Evolutionary conservation across 768 basidiomycete species (phyloP), one percentile per base, ranked within the genome.

Genomic region (Russula foetens): DNA sequence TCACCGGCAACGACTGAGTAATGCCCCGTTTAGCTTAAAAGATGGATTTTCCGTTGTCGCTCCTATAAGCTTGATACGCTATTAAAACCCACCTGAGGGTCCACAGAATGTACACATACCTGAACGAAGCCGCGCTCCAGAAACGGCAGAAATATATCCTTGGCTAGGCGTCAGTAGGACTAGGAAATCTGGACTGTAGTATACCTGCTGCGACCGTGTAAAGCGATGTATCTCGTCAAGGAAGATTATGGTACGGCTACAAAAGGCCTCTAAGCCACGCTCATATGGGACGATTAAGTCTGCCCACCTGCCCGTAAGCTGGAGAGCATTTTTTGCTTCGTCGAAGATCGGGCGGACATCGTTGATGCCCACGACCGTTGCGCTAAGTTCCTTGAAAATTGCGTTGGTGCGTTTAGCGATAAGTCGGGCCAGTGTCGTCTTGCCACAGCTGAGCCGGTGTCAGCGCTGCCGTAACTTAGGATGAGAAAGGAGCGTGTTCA

Each of bases 1-100:
- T 67, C 64, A 86, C 88, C 88, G 81, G 71, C 89, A 91, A 46
- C 90, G 84, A 69, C 87, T 88, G 35, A 92, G 73, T 31, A 92
- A 75, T 12, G 89, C 88, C 31, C 83, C 79, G 19, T 84, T 88
- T 38, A 91, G 72, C 65, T 88, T 90, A 75, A 92, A 94, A 0
- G 88, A 90, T 1, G 91, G 91, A 63, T 94, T 94, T 71, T 94
- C 91, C 1, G 91, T 93, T 5, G 91, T 94, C 1, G 90, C 90
- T 29, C 89, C 90, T 66, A 92, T 81, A 31, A 92, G 74, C 82
- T 86, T 53, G 14, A 44, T 19, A n/a, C 4, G 28, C n/a, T 9
- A 38, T 29, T 33, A 15, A 29, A 24, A 38, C 15, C 7, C 19
- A 49, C 59, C 53, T 47, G 33, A 17, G 24, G 45, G 19, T 33